Percentiles rank a stretch among this genome's conserved stretches.
These are phyloP conservation scores for Fabrea salina DNA, from an alignment of 169 alveolate genomes.

Conservation along the genomic window DNA sequence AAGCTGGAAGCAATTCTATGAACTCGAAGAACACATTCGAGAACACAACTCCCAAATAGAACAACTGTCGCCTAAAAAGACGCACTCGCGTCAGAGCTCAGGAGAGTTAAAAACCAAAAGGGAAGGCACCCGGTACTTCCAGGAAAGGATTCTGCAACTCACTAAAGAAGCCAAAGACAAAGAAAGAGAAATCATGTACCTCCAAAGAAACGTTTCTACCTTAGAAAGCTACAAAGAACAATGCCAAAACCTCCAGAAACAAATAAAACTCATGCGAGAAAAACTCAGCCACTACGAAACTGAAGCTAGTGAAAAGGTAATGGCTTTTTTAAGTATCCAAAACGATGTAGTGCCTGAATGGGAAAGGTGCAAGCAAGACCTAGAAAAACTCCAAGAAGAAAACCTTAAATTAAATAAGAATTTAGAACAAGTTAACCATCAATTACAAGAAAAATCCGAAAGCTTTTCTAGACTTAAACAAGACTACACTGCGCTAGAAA, in stretches of 20 bases:
- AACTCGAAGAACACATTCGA: conserved; percentile 19
- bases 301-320: not conserved
- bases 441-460: not conserved
- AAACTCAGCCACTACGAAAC: not conserved
- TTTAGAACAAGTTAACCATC: not conserved
- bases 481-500: not conserved
- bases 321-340: not conserved
- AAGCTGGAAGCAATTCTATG: conserved; percentile 19
- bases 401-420: not conserved
- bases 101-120: not conserved
- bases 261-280: conserved; percentile 8
- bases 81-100: conserved; percentile 3
- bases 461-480: not conserved
- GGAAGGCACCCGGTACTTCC: not conserved
- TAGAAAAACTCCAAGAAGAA: not conserved
- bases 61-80: not conserved
- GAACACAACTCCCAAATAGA: conserved; percentile 20
- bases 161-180: conserved; percentile 11
- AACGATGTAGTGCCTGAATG: not conserved
- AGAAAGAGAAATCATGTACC: not conserved
- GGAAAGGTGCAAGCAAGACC: not conserved
- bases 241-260: conserved; percentile 1
- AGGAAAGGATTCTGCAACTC: not conserved
- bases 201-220: not conserved
- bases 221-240: conserved; percentile 22